These are phyloP conservation scores for Cryphonectria carpinicola DNA, from an alignment of 2,329 filamentous ascomycete species.

Conservation along the genomic window DNA sequence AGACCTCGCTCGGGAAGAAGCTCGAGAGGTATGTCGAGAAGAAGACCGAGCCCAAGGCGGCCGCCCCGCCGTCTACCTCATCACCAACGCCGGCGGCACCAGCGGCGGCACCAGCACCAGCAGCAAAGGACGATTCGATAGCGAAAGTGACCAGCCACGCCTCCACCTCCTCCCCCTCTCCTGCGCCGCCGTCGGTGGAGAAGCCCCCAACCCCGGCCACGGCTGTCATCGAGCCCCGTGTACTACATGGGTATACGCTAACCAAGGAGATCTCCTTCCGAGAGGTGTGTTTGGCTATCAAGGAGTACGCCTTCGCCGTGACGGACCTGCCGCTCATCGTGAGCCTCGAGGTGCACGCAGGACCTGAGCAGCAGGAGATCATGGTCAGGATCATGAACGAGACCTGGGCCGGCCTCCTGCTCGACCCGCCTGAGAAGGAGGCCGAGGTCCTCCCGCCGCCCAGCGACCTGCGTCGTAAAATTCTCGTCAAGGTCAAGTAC, in stretches of 20 bases:
- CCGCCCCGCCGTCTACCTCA: slow-evolving; percentile 7
- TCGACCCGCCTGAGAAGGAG: slow-evolving; percentile 57
- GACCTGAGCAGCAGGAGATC: slow-evolving; percentile 76
- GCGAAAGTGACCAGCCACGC: not conserved
- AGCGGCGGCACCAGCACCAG: not conserved
- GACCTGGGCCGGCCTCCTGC: slow-evolving; percentile 74
- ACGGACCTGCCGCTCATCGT: slow-evolving; percentile 87
- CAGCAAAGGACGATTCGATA: not conserved
- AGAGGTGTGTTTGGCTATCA: slow-evolving; percentile 80
- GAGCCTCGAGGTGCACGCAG: slow-evolving; percentile 90
- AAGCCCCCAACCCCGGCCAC: slow-evolving; percentile 32
- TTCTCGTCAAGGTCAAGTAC: slow-evolving; percentile 83
- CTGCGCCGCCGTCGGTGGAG: slow-evolving; percentile 16
- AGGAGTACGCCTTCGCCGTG: slow-evolving; percentile 74
- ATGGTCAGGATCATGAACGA: slow-evolving; percentile 94
- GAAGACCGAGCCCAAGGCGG: slow-evolving; percentile 32
- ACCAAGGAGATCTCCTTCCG: slow-evolving; percentile 89
- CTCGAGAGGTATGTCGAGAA: slow-evolving; percentile 41
- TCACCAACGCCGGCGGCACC: not conserved
- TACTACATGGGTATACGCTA: slow-evolving; percentile 86
- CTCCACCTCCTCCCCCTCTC: slow-evolving; percentile 14
- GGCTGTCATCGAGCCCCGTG: slow-evolving; percentile 67
- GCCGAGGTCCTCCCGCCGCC: slow-evolving; percentile 66
- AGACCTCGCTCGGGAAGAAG: slow-evolving; percentile 51
- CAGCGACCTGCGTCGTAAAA: slow-evolving; percentile 72